phyloP scores from a whole-genome alignment of 345 rosid species.

The Ceriops decandra region DNA sequence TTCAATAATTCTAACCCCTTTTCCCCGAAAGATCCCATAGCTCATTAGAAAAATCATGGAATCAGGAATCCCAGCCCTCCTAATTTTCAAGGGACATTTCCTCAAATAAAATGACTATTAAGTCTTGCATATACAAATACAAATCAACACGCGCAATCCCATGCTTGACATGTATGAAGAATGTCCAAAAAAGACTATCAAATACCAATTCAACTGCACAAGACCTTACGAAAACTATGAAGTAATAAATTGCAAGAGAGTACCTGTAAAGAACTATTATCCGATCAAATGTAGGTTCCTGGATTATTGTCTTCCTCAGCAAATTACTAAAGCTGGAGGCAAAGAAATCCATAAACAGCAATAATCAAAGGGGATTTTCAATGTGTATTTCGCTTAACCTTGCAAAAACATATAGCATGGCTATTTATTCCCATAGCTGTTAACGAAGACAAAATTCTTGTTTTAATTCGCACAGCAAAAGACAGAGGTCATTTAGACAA shows the following conservation, averaged over 20 bases:
- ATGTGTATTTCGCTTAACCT: constrained; percentile 2
- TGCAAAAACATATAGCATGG: not conserved
- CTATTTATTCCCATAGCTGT: not conserved
- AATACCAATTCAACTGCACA: not conserved
- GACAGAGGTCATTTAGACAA: not conserved
- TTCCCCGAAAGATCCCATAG: not conserved
- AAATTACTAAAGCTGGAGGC: constrained; percentile 53
- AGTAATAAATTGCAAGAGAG: not conserved
- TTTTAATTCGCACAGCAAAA: not conserved
- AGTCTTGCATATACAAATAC: not conserved
- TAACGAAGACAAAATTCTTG: not conserved
- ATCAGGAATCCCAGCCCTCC: too few relatives aligned
- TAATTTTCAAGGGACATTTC: too few relatives aligned
- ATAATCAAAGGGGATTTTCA: constrained; percentile 4
- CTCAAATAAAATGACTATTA: not conserved
- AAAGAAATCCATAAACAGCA: constrained; percentile 9
- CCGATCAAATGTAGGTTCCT: constrained; percentile 93
- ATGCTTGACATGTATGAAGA: not conserved
- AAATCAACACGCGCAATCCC: not conserved
- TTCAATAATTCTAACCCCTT: not conserved
- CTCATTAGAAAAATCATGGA: too few relatives aligned
- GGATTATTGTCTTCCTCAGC: constrained; percentile 69
- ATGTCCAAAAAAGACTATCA: not conserved
- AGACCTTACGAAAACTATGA: not conserved
- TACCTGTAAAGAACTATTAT: constrained; percentile 93